Conservation (phyloP, 164 flowering plant species). For the Magnolia sinica region DNA sequence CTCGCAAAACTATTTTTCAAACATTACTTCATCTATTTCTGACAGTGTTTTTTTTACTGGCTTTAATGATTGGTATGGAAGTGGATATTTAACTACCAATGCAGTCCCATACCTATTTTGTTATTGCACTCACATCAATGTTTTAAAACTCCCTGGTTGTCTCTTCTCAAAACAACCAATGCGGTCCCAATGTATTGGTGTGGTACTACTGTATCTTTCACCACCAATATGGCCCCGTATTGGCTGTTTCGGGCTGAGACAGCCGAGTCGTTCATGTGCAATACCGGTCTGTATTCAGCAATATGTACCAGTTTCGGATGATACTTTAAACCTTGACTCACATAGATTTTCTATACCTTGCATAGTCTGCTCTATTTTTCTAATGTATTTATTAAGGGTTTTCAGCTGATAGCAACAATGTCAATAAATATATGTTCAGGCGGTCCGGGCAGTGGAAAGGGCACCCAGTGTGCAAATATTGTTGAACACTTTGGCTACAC, state of each 20-base stretch:
- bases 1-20: background rate
- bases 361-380: background rate
- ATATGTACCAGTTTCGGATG: no score
- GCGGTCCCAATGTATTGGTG: no score
- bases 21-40: background rate
- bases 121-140: no score
- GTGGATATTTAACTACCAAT: background rate
- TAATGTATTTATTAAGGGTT: background rate
- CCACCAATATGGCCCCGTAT: no score
- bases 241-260: no score
- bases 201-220: no score
- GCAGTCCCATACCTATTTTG: background rate
- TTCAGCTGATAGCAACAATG: background rate
- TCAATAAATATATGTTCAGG: conserved; percentile 39
- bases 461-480: conserved; percentile 87
- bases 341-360: background rate
- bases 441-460: conserved; percentile 98
- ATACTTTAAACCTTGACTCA: no score
- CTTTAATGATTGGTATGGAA: background rate
- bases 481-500: conserved; percentile 87
- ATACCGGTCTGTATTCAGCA: no score
- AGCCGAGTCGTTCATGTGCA: no score
- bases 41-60: background rate
- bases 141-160: no score
- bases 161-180: no score